Evolutionary conservation across 345 rosid genomes (phyloP).

Genomic region (Salix arbutifolia): DNA sequence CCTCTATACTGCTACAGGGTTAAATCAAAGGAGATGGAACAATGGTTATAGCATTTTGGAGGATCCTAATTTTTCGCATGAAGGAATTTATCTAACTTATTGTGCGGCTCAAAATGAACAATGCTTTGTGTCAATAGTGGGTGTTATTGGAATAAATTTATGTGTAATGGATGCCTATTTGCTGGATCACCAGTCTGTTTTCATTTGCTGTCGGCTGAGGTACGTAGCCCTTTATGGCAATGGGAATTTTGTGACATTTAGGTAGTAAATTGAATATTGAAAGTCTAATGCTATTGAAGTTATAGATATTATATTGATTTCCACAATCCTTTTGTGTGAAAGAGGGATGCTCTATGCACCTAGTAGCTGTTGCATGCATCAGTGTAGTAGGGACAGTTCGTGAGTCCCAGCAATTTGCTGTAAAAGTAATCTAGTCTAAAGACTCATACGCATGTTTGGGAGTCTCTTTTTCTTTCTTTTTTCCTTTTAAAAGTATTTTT

Average conservation of each 20-base stretch:
- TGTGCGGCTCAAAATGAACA: conserved; percentile 5
- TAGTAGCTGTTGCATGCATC: background rate
- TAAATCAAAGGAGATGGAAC: background rate
- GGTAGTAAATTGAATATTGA: background rate
- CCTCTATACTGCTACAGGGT: background rate
- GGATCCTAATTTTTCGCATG: conserved; percentile 1
- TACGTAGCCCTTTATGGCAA: background rate
- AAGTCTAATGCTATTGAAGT: background rate
- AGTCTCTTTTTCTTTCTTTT: no score
- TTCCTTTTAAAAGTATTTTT: no score
- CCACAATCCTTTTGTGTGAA: no score
- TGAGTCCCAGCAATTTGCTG: background rate
- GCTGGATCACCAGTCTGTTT: background rate
- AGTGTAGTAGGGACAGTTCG: background rate
- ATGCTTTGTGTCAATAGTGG: conserved; percentile 6
- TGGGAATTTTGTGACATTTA: background rate
- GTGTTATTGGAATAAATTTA: background rate
- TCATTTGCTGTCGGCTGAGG: background rate
- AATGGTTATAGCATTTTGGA: background rate
- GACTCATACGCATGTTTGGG: no score
- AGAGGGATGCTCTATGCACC: no score
- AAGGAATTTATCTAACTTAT: background rate
- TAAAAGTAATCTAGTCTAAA: no score
- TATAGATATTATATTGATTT: background rate
- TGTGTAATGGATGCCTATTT: background rate